Evolutionary conservation across 2,329 filamentous ascomycete genomes (phyloP), one percentile per base, ranked within the genome.

Genomic region (Aspergillus fijiensis): DNA sequence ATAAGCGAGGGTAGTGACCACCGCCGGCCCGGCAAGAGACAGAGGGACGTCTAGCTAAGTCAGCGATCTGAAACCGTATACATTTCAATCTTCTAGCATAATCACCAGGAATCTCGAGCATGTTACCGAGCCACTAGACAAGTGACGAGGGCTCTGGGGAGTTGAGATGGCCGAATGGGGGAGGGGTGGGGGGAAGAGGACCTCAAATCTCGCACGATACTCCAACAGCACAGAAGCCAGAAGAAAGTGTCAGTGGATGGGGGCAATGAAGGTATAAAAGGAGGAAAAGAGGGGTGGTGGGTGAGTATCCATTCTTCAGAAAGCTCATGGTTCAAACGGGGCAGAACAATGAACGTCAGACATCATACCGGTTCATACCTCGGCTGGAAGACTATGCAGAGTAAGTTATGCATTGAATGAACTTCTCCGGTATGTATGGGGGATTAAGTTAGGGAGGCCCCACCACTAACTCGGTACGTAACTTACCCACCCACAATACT

Each of bases 1-100:
- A 73, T 96, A 96, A 33, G 90, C 89, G n/a, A 89, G 78, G 4
- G 84, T 82, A 4, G 89, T 89, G 31, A 84, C 82, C 49, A 85
- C 83, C 16, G 88, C 88, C 19, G 89, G 86, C 29, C 83, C 78
- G 6, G 85, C 80, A 47, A 80, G 61, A 49, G 73, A 67, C 49
- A 78, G 65, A 19, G 78, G 74, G 35, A 79, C 60, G 58, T 72
- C 73, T 77, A 53, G 90, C 25, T 29, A 23, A 21, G 4, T 31
- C 19, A 48, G 5, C 11, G 19, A 29, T 55, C n/a, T 31, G 42
- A 7, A n/a, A n/a, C 5, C 39, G 3, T 19, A 16, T 16, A n/a
- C 39, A 1, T n/a, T 35, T 42, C 2, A 9, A 1, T n/a, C 5
- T 42, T n/a, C 39, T 42, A 7, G 39, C 16, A 42, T 42, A 35